Conservation (phyloP, 495 filamentous ascomycete species). For the Aspergillus egyptiacus region DNA sequence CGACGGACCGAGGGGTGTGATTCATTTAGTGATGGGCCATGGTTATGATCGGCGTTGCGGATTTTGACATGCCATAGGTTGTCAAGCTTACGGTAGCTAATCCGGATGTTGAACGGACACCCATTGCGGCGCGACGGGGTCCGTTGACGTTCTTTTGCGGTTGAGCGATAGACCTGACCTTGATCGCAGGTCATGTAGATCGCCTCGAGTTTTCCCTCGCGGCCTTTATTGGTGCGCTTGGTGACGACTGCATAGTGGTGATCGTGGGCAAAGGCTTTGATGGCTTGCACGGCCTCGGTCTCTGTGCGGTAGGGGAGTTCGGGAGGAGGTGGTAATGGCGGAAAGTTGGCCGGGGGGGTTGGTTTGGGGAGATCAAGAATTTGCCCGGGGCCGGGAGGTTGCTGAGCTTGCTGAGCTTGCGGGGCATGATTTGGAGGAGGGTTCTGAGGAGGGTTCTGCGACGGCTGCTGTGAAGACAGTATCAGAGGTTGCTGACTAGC, state of each 20-base stretch:
- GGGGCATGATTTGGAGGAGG: no score
- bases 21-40: slow-evolving; percentile 5
- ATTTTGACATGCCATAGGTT: slow-evolving; percentile 11
- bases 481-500: no score
- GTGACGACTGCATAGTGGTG: slow-evolving; percentile 11
- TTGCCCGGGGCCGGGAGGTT: background rate
- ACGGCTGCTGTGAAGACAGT: no score
- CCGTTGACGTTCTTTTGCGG: slow-evolving; percentile 11
- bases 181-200: slow-evolving; percentile 14
- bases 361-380: background rate
- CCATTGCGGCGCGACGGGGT: slow-evolving; percentile 7
- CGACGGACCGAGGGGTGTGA: slow-evolving; percentile 11
- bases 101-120: slow-evolving; percentile 8
- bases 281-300: slow-evolving; percentile 7
- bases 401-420: background rate
- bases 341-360: background rate
- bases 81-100: slow-evolving; percentile 12
- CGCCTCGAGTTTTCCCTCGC: slow-evolving; percentile 9
- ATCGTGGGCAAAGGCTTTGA: slow-evolving; percentile 9
- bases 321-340: slow-evolving; percentile 4
- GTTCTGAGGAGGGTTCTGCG: no score
- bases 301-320: slow-evolving; percentile 8
- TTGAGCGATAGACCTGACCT: slow-evolving; percentile 10
- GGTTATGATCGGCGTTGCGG: slow-evolving; percentile 6
- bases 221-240: slow-evolving; percentile 14